Conservation (phyloP, 2,329 filamentous ascomycete species). For the Botrytis tulipae region DNA sequence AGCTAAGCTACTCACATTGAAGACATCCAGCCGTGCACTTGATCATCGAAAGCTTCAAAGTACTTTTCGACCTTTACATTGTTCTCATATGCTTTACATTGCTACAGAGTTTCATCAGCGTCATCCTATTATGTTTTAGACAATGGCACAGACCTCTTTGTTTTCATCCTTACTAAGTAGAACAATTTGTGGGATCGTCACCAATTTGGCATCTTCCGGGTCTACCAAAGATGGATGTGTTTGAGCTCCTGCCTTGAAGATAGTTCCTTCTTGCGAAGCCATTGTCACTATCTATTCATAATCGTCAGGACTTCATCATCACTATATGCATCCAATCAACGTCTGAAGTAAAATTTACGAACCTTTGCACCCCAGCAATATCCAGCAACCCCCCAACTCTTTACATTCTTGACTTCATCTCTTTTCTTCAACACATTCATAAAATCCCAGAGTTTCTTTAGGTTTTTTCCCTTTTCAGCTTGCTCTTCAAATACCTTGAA, state of each 20-base stretch:
- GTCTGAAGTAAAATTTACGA: not conserved
- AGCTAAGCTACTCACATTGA: constrained; percentile 46
- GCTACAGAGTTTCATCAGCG: constrained; percentile 39
- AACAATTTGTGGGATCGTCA: constrained; percentile 59
- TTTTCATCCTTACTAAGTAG: constrained; percentile 65
- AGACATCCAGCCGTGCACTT: constrained; percentile 74
- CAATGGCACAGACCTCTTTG: constrained; percentile 33
- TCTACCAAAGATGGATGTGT: constrained; percentile 63
- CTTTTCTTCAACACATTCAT: constrained; percentile 21
- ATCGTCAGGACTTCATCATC: not conserved
- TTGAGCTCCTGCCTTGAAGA: constrained; percentile 53
- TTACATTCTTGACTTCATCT: constrained; percentile 25
- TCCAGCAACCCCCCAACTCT: constrained; percentile 37
- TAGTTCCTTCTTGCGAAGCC: constrained; percentile 50
- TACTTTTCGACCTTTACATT: constrained; percentile 48
- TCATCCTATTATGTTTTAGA: constrained; percentile 43
- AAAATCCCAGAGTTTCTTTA: constrained; percentile 21
- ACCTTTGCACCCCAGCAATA: constrained; percentile 68
- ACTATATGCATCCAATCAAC: no score
- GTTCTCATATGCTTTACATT: constrained; percentile 43
- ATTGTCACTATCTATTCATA: constrained; percentile 49
- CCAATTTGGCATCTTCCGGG: constrained; percentile 54
- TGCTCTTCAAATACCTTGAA: constrained; percentile 27
- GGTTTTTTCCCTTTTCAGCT: constrained; percentile 21
- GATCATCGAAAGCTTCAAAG: constrained; percentile 62